Evolutionary conservation across 306 rosid genomes (phyloP), one percentile per base, ranked within the genome.

Genomic region (Comarum palustre): DNA sequence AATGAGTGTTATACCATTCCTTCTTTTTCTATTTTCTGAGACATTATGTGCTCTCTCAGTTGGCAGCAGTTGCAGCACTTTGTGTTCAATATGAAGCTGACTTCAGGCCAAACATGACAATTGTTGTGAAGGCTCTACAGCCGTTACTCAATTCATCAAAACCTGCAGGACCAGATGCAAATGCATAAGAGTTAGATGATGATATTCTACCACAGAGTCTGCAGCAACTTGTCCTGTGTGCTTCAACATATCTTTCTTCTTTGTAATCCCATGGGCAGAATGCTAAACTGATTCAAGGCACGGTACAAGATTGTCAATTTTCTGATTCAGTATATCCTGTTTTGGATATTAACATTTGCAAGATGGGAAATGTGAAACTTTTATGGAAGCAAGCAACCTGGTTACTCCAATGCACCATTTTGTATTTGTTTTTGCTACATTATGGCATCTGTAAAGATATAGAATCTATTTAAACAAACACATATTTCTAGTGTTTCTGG

Each of bases 11-110:
- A 55, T 0, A 27, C 24, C 63, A 14, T 27, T 27, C 8, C 60
- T 54, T n/a, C 5, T 11, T 32, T 61, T 61, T 61, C 2, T 61
- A 15, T 36, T 19, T 19, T 62, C 16, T 16, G 2, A 59, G 47
- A 38, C 69, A 64, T 39, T 20, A 47, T 54, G 14, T 76, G 20
- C 84, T 75, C 75, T 34, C 39, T 29, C 81, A 94, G 98, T 88
- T 94, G 88, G 98, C 98, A 67, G 98, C 98, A 22, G 98, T 94
- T 41, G 97, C 98, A 80, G 98, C 98, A 69, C 85, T 94, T 39
- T 94, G 98, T 82, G 98, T 94, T 73, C 98, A 94, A 54, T 94
- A 94, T 72, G 98, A 94, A 79, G 96, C 96, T n/a, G 98, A 94
- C 71, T 94, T 94, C 79, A 64, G 98, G 81, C 98, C 98, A 74